Conservation (phyloP, 805 yeast species). For the Citeromyces nyonsensis region DNA sequence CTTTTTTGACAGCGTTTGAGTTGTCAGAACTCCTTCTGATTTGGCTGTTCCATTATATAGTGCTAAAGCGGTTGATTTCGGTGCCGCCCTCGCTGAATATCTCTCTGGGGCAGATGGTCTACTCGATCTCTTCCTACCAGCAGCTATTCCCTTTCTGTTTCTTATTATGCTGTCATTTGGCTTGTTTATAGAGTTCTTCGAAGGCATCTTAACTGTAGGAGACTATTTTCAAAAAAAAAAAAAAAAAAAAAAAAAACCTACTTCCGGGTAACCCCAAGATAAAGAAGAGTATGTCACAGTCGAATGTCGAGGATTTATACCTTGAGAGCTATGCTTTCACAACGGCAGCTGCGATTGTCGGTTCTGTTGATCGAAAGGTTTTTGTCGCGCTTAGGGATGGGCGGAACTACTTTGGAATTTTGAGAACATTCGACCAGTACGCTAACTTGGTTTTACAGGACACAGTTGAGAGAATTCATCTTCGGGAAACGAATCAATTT, state of each 20-base stretch:
- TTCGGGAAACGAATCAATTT: slow-evolving; percentile 29
- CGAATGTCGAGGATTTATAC: slow-evolving; percentile 31
- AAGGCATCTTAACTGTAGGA: slow-evolving; percentile 50
- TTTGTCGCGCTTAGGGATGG: slow-evolving; percentile 86
- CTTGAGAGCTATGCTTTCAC: slow-evolving; percentile 73
- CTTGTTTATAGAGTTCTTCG: slow-evolving; percentile 68
- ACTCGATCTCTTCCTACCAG: slow-evolving; percentile 40
- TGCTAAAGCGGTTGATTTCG: slow-evolving; percentile 20
- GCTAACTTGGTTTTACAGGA: slow-evolving; percentile 89
- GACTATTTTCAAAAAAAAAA: slow-evolving; percentile 1
- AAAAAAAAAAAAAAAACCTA: not conserved
- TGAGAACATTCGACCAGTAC: slow-evolving; percentile 91
- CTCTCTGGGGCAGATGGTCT: slow-evolving; percentile 23
- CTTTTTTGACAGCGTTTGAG: slow-evolving; percentile 57
- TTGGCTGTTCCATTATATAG: slow-evolving; percentile 19
- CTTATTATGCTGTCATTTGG: slow-evolving; percentile 47
- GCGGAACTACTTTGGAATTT: slow-evolving; percentile 69
- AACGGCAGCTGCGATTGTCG: slow-evolving; percentile 82
- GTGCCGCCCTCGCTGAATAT: slow-evolving; percentile 1
- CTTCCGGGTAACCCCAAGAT: not conserved
- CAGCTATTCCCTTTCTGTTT: slow-evolving; percentile 29
- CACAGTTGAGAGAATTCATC: slow-evolving; percentile 71
- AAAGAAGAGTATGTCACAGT: slow-evolving; percentile 4
- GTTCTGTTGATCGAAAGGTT: slow-evolving; percentile 71
- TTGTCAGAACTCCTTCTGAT: slow-evolving; percentile 22